Evolutionary conservation across 2,329 filamentous ascomycete genomes (phyloP).

Genomic region (Colletotrichum limetticola): DNA sequence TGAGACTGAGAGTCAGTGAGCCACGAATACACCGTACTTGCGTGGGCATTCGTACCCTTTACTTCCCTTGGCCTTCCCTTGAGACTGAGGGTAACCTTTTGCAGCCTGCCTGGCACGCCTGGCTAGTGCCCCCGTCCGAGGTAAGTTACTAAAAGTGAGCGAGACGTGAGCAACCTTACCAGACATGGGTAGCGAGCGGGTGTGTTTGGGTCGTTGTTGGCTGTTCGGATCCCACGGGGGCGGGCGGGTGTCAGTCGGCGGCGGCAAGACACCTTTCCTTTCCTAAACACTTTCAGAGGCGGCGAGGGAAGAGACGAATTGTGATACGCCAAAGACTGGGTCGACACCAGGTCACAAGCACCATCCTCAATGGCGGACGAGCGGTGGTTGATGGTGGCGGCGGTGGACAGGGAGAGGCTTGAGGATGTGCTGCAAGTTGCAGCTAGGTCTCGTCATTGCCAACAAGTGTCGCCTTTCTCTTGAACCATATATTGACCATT

Average conservation of each 20-base stretch:
- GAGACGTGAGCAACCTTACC: conserved; percentile 6
- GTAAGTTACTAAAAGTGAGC: not conserved
- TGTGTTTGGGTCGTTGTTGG: conserved; percentile 6
- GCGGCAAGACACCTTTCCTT: conserved; percentile 16
- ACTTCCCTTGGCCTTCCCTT: not conserved
- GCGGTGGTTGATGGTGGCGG: conserved; percentile 6
- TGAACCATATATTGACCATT: not conserved
- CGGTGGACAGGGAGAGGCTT: not conserved
- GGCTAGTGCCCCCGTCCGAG: not conserved
- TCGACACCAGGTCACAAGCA: conserved; percentile 29
- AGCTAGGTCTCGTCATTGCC: not conserved
- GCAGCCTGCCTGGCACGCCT: not conserved
- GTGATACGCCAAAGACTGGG: conserved; percentile 9
- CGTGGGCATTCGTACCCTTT: not conserved
- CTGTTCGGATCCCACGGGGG: conserved; percentile 25
- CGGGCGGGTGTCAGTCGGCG: conserved; percentile 20
- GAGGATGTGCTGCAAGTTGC: not conserved
- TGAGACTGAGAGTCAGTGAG: conserved; percentile 7
- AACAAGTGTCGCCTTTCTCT: not conserved
- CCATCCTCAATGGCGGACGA: not conserved
- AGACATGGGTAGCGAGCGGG: conserved; percentile 14
- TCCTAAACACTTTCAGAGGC: not conserved
- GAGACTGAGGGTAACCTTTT: not conserved
- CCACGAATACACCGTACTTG: not conserved
- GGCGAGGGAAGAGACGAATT: conserved; percentile 8